Evolutionary conservation across 768 basidiomycete species (phyloP), one percentile per base, ranked within the genome.

Genomic region (Agrocybe praecox): DNA sequence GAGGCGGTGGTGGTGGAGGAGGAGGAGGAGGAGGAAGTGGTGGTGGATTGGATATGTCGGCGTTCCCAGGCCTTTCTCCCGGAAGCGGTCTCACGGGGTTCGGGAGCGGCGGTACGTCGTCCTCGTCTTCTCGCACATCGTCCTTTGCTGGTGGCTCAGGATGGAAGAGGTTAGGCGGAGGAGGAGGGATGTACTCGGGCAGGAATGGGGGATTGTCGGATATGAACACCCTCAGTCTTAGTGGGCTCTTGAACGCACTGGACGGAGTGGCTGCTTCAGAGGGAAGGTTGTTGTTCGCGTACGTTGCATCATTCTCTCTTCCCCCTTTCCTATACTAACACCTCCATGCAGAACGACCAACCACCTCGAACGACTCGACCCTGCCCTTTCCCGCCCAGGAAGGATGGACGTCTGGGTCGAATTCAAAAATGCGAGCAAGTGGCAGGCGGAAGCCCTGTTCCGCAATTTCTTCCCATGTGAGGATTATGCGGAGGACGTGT

Each of bases 371-470:
- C 84, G 89, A 32, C 82, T 96, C 1, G 94, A 96, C 63, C 91
- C 93, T 4, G 94, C 94, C 0, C 83, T 96, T 11, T 90, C 88
- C n/a, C 88, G 94, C 52, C 92, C 94, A 6, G 94, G 94, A 17
- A 88, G 90, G 24, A 91, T 92, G 89, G 94, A 96, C 65, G 90
- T 96, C 8, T 92, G 91, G 87, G 82, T 96, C 46, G 90, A 94
- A 70, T 96, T 96, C 78, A 90, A 87, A 77, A 87, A 90, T 59
- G 89, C 94, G 32, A 88, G 85, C 58, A 87, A 87, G 62, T 88
- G 87, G 83, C 92, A 95, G 67, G 91, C 91, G 0, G 90, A 94
- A 70, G 85, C 85, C 19, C 79, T 94, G 42, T 94, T 93, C 84
- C 83, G 88, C 58, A 94, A 94, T 73, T 94, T 94, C 75, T 94